Evolutionary conservation across 768 basidiomycete genomes (phyloP).

Genomic region (Amanita phalloides): DNA sequence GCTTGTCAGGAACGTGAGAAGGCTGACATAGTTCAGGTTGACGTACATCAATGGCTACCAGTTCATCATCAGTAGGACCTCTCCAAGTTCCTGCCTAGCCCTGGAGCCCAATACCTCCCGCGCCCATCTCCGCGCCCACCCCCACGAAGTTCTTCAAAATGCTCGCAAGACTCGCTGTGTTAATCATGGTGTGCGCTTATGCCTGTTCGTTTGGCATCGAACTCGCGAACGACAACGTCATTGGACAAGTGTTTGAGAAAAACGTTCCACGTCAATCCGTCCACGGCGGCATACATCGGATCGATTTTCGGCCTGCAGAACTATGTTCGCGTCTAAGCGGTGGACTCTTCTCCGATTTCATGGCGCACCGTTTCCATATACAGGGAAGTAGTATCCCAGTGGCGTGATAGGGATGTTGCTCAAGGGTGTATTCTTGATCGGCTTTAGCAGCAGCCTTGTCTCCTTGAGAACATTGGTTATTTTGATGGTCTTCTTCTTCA

Average conservation of each 20-base stretch:
- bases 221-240: slow-evolving; percentile 42
- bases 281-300: slow-evolving; percentile 41
- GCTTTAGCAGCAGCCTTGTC: not conserved
- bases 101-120: too few species aligned
- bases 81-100: too few species aligned
- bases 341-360: slow-evolving; percentile 3
- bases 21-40: too few species aligned
- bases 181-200: slow-evolving; percentile 45
- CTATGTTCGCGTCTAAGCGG: slow-evolving; percentile 1
- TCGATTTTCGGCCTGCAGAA: slow-evolving; percentile 15
- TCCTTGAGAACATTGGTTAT: not conserved
- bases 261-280: slow-evolving; percentile 30
- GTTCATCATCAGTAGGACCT: too few species aligned
- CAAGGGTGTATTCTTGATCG: not conserved
- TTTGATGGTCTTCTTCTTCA: slow-evolving; percentile 4
- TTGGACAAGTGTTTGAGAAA: slow-evolving; percentile 32
- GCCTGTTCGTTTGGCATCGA: slow-evolving; percentile 48
- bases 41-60: too few species aligned
- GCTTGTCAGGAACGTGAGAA: too few species aligned
- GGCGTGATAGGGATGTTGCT: not conserved
- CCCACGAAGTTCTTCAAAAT: slow-evolving; percentile 24
- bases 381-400: not conserved
- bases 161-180: slow-evolving; percentile 32
- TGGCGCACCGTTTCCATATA: slow-evolving; percentile 1
- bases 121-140: too few species aligned